Base-by-base conservation (phyloP, 129 eudicot species). In the Apium graveolens region DNA sequence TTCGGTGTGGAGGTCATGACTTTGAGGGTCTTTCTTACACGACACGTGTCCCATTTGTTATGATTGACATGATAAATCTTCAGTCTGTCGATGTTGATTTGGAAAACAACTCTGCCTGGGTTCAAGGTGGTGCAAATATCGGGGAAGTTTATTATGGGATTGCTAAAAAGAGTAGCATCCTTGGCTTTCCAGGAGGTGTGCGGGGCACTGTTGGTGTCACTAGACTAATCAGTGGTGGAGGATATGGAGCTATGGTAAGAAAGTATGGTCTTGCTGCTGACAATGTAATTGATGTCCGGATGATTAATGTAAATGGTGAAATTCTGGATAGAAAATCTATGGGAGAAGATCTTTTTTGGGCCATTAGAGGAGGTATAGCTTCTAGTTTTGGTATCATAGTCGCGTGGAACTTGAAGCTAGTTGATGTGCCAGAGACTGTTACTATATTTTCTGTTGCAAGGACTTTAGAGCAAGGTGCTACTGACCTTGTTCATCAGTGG, bases 211-310 rank as follows among this genome's bases (percentile, higher is more conserved):
- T 83, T n/a, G 86, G 86, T 1, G 43, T 66, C 44, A 69, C 80
- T 37, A 81, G 86, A 27, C 80, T 78, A 35, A 51, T 79, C 38
- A 79, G 80, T 42, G 80, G 83, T 3, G 86, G 86, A 41, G 86
- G 86, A 17, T 60, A 72, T 68, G 80, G 86, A 0, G 29, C 68
- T 44, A 35, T 83, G 80, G 34, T 66, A 8, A 42, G 83, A 29
- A 83, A 83, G 26, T 65, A 55, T 8, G 79, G 83, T 24, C 43
- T 75, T 57, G 66, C 83, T 0, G 75, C 75, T 31, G 83, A 81
- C 41, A 42, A 78, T 9, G 76, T 69, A 20, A 69, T 78, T 18
- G 81, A 78, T 69, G 81, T n/a, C 29, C 81, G 81, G 26, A 43
- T 81, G 74, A 12, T 81, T 16, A 44, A 81, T 68, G 84, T 32